A percentile compares a stretch with the other conserved stretches of the same genome.
Conservation (phyloP, 768 basidiomycete genomes). For the Suillus fuscotomentosus region DNA sequence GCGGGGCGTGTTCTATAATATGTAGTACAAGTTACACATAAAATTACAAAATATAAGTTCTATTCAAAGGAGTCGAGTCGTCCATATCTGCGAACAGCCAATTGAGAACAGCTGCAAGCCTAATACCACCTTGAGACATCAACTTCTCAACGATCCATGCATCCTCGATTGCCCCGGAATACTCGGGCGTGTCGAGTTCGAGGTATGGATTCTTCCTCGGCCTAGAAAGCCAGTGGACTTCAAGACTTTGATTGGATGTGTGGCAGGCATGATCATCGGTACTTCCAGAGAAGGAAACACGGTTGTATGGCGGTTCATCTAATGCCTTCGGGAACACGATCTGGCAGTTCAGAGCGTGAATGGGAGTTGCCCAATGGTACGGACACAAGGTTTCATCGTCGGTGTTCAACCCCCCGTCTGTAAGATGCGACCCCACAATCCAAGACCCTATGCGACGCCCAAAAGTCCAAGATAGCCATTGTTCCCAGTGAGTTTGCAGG, state of each 20-base stretch:
- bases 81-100: conserved; percentile 53
- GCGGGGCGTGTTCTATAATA: neutral
- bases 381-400: conserved; percentile 72
- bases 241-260: neutral
- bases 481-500: conserved; percentile 27
- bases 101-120: conserved; percentile 84
- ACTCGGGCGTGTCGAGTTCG: conserved; percentile 81
- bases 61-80: conserved; percentile 5
- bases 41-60: neutral
- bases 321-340: conserved; percentile 77
- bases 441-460: conserved; percentile 10
- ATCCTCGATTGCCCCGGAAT: conserved; percentile 65
- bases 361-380: conserved; percentile 70
- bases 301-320: conserved; percentile 45
- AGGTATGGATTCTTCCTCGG: conserved; percentile 38
- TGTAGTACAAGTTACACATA: neutral
- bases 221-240: neutral
- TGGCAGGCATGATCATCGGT: conserved; percentile 2
- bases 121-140: conserved; percentile 78
- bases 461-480: conserved; percentile 18
- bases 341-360: conserved; percentile 80
- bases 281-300: conserved; percentile 16
- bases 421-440: conserved; percentile 10
- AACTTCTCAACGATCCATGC: conserved; percentile 77
- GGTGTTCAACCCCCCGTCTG: conserved; percentile 29